phyloP scores from a whole-genome alignment of 2,329 filamentous ascomycete species.

The Trichoderma oligosporum region DNA sequence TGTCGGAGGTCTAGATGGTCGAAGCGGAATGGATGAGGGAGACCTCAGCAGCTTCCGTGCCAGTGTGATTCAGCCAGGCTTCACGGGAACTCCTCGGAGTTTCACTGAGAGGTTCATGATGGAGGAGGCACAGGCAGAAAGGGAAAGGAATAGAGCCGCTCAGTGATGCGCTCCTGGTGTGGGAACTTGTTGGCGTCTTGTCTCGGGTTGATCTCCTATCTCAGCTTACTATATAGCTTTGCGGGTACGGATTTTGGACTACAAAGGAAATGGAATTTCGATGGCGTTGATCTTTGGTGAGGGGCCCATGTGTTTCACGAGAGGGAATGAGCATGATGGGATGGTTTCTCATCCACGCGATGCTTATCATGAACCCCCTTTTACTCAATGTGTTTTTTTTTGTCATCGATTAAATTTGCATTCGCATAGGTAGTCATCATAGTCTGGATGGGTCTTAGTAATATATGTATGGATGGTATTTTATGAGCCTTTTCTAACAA shows the following conservation, averaged over 20 bases:
- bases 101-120: conserved; percentile 48
- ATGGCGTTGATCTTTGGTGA: conserved; percentile 29
- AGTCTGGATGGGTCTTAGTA: not conserved
- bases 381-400: conserved; percentile 7
- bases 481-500: not conserved
- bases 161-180: conserved; percentile 17
- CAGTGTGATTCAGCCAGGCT: conserved; percentile 38
- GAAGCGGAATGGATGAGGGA: conserved; percentile 46
- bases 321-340: conserved; percentile 3
- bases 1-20: conserved; percentile 52
- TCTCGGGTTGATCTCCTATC: conserved; percentile 24
- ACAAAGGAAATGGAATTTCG: conserved; percentile 26
- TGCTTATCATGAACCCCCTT: not conserved
- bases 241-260: conserved; percentile 24
- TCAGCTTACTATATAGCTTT: conserved; percentile 17
- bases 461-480: not conserved
- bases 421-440: conserved; percentile 12
- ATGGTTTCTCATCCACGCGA: not conserved
- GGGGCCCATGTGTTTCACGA: not conserved
- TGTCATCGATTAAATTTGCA: conserved; percentile 6
- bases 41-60: conserved; percentile 44
- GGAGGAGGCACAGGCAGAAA: conserved; percentile 42
- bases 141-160: conserved; percentile 22
- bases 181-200: conserved; percentile 25
- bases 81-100: conserved; percentile 44